A percentile compares a stretch with the other conserved stretches of the same genome.
Evolutionary conservation across 192 early-diverging fungal genomes (phyloP).

Genomic region (Chytriomyces sp.): DNA sequence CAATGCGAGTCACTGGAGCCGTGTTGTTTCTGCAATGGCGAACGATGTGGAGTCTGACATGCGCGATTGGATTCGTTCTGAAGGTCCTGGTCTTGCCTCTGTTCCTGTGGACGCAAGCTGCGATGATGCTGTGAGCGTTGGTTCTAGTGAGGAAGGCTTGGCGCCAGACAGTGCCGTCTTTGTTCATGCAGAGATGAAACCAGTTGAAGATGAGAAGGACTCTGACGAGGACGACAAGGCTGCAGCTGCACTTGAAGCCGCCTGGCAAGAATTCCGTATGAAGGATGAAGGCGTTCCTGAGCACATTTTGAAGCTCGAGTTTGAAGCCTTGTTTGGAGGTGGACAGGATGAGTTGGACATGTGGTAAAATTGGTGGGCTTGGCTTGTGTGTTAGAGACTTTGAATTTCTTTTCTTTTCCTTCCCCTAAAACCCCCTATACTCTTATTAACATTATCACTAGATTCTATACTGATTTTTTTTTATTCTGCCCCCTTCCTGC

Average conservation of each 20-base stretch:
- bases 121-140: neutral
- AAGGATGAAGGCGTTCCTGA: constrained; percentile 29
- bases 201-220: neutral
- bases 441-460: neutral
- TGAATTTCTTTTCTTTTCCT: neutral
- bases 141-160: neutral
- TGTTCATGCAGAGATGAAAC: constrained; percentile 11
- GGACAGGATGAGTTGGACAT: constrained; percentile 24
- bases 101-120: neutral
- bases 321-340: constrained; percentile 23
- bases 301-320: constrained; percentile 31
- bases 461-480: neutral
- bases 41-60: neutral
- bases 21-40: neutral
- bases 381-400: neutral
- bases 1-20: neutral
- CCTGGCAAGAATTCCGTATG: constrained; percentile 29
- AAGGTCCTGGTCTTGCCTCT: neutral
- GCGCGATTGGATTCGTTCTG: neutral
- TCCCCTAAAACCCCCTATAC: neutral
- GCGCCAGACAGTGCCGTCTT: constrained; percentile 19
- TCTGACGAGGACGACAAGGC: neutral
- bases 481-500: neutral
- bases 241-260: constrained; percentile 3
- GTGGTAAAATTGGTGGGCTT: neutral